Evolutionary conservation across 352 stramenopile species (phyloP).

Genomic region (Phytophthora podocarpi): DNA sequence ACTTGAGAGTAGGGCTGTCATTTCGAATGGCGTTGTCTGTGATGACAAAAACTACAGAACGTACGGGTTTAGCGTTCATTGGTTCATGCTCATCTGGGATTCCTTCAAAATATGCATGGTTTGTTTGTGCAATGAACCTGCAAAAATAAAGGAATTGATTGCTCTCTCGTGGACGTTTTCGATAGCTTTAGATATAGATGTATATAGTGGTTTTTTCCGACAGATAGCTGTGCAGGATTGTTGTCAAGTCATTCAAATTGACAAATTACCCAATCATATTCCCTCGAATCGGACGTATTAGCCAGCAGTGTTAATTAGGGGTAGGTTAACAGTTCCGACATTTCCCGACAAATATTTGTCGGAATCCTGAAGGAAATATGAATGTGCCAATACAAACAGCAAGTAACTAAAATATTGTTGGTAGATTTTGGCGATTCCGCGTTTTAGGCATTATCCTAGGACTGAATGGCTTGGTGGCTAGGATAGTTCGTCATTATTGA

Average conservation of each 20-base stretch:
- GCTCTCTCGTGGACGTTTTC: too few species aligned
- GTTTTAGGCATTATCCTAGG: too few species aligned
- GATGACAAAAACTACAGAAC: neutral
- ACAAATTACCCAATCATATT: neutral
- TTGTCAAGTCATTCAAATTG: too few species aligned
- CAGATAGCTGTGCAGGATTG: neutral
- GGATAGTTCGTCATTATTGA: neutral
- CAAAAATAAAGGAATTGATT: too few species aligned
- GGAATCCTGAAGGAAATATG: slow-evolving; percentile 12
- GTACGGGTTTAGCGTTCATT: neutral
- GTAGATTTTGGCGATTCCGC: too few species aligned
- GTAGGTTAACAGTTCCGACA: neutral
- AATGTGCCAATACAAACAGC: neutral
- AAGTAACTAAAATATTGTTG: slow-evolving; percentile 10
- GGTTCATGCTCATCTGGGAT: neutral
- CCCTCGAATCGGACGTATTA: neutral
- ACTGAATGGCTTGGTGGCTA: too few species aligned
- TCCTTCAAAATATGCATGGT: neutral
- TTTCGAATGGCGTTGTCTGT: too few species aligned
- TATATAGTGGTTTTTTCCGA: neutral
- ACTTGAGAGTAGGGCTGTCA: too few species aligned
- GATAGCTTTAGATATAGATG: too few species aligned
- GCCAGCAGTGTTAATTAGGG: neutral
- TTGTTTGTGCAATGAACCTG: too few species aligned
- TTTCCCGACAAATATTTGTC: slow-evolving; percentile 26